Percentiles rank a stretch among this genome's conserved stretches.
These are phyloP conservation scores for Endotrypanum monterogeii DNA, from an alignment of 208 protist species.

Conservation along the genomic window DNA sequence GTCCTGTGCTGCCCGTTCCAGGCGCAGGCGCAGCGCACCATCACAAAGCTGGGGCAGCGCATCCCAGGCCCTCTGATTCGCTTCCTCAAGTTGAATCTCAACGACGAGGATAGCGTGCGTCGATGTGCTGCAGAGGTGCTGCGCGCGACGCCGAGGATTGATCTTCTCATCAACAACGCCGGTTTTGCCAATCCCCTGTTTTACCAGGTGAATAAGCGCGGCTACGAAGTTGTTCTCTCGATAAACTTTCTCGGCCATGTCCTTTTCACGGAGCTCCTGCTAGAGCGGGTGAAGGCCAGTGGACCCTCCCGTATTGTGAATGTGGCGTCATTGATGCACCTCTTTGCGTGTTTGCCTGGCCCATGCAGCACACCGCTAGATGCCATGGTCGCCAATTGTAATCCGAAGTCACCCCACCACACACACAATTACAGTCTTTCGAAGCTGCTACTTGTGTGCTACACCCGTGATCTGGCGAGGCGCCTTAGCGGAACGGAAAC, in stretches of 20 bases:
- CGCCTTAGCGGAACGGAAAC: conserved; percentile 37
- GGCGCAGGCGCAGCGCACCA: conserved; percentile 32
- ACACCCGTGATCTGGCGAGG: conserved; percentile 46
- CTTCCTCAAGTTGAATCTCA: conserved; percentile 45
- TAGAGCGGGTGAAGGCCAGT: conserved; percentile 31
- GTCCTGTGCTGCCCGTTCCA: conserved; percentile 52
- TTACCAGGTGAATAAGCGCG: conserved; percentile 33
- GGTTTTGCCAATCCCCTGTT: conserved; percentile 28
- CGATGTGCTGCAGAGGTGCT: conserved; percentile 28
- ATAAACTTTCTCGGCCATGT: conserved; percentile 58
- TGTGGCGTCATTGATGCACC: conserved; percentile 52
- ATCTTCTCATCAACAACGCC: conserved; percentile 65
- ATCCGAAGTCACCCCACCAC: conserved; percentile 26
- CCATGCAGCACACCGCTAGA: conserved; percentile 37
- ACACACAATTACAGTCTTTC: conserved; percentile 58
- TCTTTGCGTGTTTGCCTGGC: conserved; percentile 39
- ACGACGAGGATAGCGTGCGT: conserved; percentile 42
- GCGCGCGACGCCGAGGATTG: conserved; percentile 38
- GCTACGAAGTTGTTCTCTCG: conserved; percentile 54
- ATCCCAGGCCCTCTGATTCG: conserved; percentile 1
- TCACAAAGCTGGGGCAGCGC: conserved; percentile 13
- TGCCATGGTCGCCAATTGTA: conserved; percentile 41
- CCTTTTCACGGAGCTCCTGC: conserved; percentile 49
- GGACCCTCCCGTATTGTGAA: conserved; percentile 50
- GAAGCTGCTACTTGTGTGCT: conserved; percentile 58